Evolutionary conservation across 176 grass and related monocot genomes (phyloP).

Genomic region (Poa annua): DNA sequence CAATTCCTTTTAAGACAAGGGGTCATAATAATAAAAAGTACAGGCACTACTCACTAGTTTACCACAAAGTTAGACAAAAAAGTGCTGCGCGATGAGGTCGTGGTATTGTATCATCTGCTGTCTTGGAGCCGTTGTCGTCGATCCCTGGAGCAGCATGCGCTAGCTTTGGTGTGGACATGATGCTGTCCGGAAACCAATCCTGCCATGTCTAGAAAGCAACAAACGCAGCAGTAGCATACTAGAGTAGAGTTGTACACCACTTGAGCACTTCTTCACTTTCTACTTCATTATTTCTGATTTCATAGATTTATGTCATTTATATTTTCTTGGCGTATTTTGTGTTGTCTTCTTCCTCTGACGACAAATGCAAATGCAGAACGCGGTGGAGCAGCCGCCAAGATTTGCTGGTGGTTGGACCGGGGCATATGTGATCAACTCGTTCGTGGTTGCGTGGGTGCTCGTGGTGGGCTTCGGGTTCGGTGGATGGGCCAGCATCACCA

Average conservation of each 20-base stretch:
- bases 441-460: conserved; percentile 93
- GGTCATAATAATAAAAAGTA: too few species aligned
- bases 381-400: conserved; percentile 73
- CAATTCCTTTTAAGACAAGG: too few species aligned
- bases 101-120: conserved; percentile 44
- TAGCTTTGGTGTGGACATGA: conserved; percentile 15
- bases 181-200: conserved; percentile 38
- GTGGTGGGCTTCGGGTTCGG: conserved; percentile 96
- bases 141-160: conserved; percentile 27
- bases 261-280: background rate
- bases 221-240: background rate
- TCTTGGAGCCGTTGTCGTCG: conserved; percentile 44
- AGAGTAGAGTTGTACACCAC: background rate
- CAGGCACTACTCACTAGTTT: background rate
- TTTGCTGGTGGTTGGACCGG: conserved; percentile 84
- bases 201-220: conserved; percentile 44
- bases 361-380: conserved; percentile 52
- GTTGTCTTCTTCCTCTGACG: background rate
- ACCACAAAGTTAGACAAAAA: conserved; percentile 17
- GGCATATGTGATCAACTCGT: conserved; percentile 80
- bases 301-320: background rate
- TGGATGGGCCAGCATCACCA: conserved; percentile 96
- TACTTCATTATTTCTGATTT: conserved; percentile 11
- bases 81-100: background rate
- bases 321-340: background rate